Conservation (phyloP, 176 grass and related monocot species). For the Pharus latifolius region DNA sequence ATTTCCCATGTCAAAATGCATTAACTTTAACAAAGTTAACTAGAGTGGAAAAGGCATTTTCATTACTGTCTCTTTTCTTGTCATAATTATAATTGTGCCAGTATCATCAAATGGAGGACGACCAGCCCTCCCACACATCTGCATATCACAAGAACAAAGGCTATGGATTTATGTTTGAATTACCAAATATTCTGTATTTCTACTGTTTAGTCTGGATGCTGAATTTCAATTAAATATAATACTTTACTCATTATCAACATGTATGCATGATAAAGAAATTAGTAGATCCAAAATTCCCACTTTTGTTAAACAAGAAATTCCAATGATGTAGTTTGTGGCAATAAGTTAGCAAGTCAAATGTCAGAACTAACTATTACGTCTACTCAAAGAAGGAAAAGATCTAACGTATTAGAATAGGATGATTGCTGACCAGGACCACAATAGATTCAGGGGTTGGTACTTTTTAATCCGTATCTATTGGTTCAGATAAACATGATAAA, state of each 20-base stretch:
- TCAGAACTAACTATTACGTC: background rate
- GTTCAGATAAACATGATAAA: slow-evolving; percentile 6
- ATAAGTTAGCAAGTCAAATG: too few species aligned
- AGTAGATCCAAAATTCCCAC: background rate
- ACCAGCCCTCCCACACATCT: slow-evolving; percentile 99
- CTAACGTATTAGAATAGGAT: background rate
- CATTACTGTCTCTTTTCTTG: slow-evolving; percentile 90
- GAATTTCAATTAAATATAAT: background rate
- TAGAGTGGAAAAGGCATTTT: background rate
- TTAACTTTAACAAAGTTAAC: slow-evolving; percentile 4
- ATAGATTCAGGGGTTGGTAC: background rate
- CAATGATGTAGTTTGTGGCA: background rate
- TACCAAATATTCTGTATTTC: background rate
- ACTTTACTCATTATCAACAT: background rate
- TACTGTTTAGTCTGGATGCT: background rate
- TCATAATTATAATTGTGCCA: slow-evolving; percentile 96
- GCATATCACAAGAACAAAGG: slow-evolving; percentile 5
- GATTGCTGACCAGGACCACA: background rate
- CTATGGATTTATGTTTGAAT: slow-evolving; percentile 2
- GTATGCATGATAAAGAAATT: slow-evolving; percentile 1
- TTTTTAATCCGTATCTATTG: background rate
- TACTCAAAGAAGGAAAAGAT: background rate
- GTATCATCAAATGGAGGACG: slow-evolving; percentile 95
- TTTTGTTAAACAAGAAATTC: background rate
- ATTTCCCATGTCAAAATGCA: background rate